Percentiles rank a stretch among this genome's conserved stretches.
Conservation (phyloP, 2,329 filamentous ascomycete genomes). For the Neonectria faginata region DNA sequence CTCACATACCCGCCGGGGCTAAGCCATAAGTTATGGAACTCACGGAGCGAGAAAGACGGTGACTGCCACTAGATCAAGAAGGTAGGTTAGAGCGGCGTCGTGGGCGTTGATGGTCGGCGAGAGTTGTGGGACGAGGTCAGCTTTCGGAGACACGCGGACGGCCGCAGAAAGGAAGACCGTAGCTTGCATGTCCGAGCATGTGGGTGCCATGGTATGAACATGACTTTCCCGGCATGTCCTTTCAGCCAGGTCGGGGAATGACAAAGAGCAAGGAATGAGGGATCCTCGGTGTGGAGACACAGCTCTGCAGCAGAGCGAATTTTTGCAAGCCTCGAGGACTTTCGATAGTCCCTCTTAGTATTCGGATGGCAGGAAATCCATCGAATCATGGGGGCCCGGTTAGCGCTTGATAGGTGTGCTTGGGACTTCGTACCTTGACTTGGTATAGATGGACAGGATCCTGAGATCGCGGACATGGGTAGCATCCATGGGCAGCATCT, state of each 20-base stretch:
- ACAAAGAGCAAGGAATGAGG: constrained; percentile 9
- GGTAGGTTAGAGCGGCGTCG: constrained; percentile 21
- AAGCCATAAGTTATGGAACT: constrained; percentile 44
- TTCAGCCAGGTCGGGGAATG: background rate
- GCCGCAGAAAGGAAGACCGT: constrained; percentile 42
- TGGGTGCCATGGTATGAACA: constrained; percentile 28
- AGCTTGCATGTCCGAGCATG: constrained; percentile 28
- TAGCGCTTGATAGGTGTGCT: background rate
- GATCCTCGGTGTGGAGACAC: constrained; percentile 24
- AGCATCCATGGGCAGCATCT: background rate
- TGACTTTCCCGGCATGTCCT: constrained; percentile 5
- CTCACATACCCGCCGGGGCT: constrained; percentile 48
- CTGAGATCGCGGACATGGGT: constrained; percentile 3
- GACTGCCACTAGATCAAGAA: constrained; percentile 36
- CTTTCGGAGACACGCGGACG: constrained; percentile 41
- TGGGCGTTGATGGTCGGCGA: constrained; percentile 17
- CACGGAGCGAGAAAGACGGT: constrained; percentile 40
- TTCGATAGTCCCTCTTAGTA: constrained; percentile 8
- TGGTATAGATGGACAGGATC: background rate
- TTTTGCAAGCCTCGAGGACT: constrained; percentile 11
- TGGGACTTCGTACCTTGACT: background rate
- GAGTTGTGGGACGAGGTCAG: constrained; percentile 16
- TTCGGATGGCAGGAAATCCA: background rate
- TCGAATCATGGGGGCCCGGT: constrained; percentile 8
- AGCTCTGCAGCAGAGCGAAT: constrained; percentile 19